These are phyloP conservation scores for Backusella tuberculispora DNA, from an alignment of 192 early-diverging fungal species.

Conservation along the genomic window DNA sequence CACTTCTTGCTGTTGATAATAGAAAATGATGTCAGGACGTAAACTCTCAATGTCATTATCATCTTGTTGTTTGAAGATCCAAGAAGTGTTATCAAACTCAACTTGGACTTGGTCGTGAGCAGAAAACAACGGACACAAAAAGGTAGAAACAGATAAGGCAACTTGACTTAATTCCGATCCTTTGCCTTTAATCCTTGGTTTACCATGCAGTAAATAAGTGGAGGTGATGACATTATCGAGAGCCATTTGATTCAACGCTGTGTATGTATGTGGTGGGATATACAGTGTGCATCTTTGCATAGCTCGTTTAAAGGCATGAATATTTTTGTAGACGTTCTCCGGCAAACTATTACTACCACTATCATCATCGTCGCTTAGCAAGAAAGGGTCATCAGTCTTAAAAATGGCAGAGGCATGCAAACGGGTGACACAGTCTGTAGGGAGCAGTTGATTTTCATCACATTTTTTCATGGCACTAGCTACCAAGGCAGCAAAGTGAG, in stretches of 20 bases:
- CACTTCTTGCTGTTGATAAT: background rate
- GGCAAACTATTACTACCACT: background rate
- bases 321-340: constrained; percentile 2
- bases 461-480: background rate
- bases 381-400: background rate
- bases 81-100: constrained; percentile 15
- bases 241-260: constrained; percentile 16
- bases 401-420: constrained; percentile 1
- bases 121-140: constrained; percentile 17
- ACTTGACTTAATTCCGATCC: constrained; percentile 8
- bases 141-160: background rate
- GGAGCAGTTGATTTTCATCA: background rate
- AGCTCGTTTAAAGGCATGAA: constrained; percentile 13
- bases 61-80: constrained; percentile 17
- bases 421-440: background rate
- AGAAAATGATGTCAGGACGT: constrained; percentile 6
- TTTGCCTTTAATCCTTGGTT: constrained; percentile 14
- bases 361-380: background rate
- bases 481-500: background rate
- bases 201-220: constrained; percentile 17
- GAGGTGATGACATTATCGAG: constrained; percentile 10
- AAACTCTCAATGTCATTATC: background rate
- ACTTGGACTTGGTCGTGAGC: constrained; percentile 15
- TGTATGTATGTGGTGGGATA: constrained; percentile 7
- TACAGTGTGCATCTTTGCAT: constrained; percentile 16